Percentiles rank a stretch among this genome's conserved stretches.
Conservation (phyloP, 2,329 filamentous ascomycete genomes). For the Lachnellula subtilissima region DNA sequence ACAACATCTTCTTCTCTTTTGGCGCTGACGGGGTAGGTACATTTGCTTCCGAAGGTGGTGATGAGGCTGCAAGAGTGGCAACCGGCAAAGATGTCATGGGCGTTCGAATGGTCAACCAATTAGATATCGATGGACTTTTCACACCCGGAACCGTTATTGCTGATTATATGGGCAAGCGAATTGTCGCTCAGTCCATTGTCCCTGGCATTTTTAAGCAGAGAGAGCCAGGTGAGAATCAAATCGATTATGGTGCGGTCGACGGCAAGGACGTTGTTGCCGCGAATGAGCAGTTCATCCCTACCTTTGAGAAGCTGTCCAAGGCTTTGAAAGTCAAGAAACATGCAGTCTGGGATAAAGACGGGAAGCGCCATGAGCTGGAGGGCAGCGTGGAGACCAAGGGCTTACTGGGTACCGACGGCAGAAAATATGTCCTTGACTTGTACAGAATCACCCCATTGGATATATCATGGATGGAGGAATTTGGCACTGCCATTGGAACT, state of each 20-base stretch:
- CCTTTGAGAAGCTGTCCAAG: constrained; percentile 88
- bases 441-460: constrained; percentile 94
- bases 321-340: constrained; percentile 90
- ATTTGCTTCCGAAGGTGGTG: constrained; percentile 91
- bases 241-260: constrained; percentile 97
- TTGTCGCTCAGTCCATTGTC: constrained; percentile 96
- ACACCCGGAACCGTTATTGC: constrained; percentile 95
- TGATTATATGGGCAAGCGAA: constrained; percentile 93
- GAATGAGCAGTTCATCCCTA: constrained; percentile 75
- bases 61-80: constrained; percentile 91
- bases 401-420: constrained; percentile 89
- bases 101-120: constrained; percentile 91
- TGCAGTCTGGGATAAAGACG: constrained; percentile 95
- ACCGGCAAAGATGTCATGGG: constrained; percentile 95
- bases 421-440: constrained; percentile 95
- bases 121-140: constrained; percentile 91
- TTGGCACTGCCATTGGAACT: constrained; percentile 42
- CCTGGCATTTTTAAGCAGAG: constrained; percentile 99
- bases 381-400: constrained; percentile 98
- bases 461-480: constrained; percentile 82
- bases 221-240: constrained; percentile 95
- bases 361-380: constrained; percentile 83
- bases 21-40: constrained; percentile 96
- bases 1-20: constrained; percentile 99
- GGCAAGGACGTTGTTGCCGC: constrained; percentile 93